Conservation (phyloP, 371 early-diverging fungal genomes). For the Saksenaea oblongispora region DNA sequence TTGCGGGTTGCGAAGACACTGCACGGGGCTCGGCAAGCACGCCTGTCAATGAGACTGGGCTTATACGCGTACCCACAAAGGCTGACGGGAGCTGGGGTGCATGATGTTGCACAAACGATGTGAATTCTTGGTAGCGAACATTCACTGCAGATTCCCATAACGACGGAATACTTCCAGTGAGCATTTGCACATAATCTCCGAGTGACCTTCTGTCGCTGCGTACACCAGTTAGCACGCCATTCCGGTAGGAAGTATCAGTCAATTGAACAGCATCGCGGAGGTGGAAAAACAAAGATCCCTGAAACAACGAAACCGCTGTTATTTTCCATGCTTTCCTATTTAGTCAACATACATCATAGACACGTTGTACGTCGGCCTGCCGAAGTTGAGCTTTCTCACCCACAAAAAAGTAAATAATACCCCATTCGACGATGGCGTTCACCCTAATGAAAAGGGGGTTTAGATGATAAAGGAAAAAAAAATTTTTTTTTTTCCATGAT, state of each 20-base stretch:
- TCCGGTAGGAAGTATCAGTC: not conserved
- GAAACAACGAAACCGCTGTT: not conserved
- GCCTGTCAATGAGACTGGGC: not conserved
- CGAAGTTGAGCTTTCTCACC: constrained; percentile 30
- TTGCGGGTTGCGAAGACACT: not conserved
- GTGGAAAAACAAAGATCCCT: constrained; percentile 20
- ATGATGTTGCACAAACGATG: not conserved
- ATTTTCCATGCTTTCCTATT: not conserved
- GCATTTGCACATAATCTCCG: constrained; percentile 11
- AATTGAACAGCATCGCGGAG: constrained; percentile 5
- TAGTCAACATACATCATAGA: constrained; percentile 33
- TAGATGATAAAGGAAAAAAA: not conserved
- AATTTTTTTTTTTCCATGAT: not conserved
- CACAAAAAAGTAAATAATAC: constrained; percentile 35
- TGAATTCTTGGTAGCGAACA: constrained; percentile 4
- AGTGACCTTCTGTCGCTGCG: not conserved
- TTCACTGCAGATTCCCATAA: constrained; percentile 2
- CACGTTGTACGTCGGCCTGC: constrained; percentile 32
- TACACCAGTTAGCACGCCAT: not conserved
- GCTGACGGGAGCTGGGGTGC: not conserved
- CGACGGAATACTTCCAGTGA: constrained; percentile 2
- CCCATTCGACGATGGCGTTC: constrained; percentile 23
- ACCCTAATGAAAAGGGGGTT: constrained; percentile 17
- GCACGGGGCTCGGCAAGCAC: constrained; percentile 5
- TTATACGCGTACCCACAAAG: not conserved